Evolutionary conservation across 2,329 filamentous ascomycete species (phyloP).

Genomic region (Keithomyces neogunnii): DNA sequence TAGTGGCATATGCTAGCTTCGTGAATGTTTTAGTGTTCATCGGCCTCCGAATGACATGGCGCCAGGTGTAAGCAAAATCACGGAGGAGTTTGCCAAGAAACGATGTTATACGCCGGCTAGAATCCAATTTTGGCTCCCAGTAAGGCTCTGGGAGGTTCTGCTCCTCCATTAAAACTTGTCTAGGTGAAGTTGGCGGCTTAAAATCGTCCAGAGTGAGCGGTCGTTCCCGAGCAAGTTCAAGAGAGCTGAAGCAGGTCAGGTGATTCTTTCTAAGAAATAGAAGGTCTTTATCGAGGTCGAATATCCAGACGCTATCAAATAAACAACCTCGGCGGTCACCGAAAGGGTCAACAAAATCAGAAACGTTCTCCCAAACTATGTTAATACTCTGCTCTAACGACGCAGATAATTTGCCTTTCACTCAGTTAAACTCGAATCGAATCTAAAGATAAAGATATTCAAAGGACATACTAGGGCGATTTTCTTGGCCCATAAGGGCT

Average conservation of each 20-base stretch:
- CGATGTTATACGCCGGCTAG: background rate
- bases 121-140: constrained; percentile 10
- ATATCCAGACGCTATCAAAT: constrained; percentile 14
- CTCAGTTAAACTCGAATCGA: background rate
- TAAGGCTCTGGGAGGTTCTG: constrained; percentile 6
- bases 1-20: constrained; percentile 11
- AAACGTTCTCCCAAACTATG: constrained; percentile 9
- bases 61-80: constrained; percentile 14
- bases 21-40: constrained; percentile 11
- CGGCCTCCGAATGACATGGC: constrained; percentile 11
- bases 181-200: background rate
- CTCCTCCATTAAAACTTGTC: background rate
- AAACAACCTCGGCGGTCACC: constrained; percentile 11
- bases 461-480: constrained; percentile 8
- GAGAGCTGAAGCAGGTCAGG: constrained; percentile 1
- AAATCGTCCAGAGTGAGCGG: constrained; percentile 12
- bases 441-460: background rate
- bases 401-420: constrained; percentile 4
- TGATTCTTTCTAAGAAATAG: constrained; percentile 11
- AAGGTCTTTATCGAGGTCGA: constrained; percentile 11
- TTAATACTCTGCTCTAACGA: constrained; percentile 7
- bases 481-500: constrained; percentile 7
- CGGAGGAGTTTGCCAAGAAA: constrained; percentile 9
- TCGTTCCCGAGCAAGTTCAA: constrained; percentile 5
- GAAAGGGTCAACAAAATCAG: constrained; percentile 14